These are phyloP conservation scores for Calonectria pseudoturangicola DNA, from an alignment of 2,329 filamentous ascomycete species.

Conservation along the genomic window DNA sequence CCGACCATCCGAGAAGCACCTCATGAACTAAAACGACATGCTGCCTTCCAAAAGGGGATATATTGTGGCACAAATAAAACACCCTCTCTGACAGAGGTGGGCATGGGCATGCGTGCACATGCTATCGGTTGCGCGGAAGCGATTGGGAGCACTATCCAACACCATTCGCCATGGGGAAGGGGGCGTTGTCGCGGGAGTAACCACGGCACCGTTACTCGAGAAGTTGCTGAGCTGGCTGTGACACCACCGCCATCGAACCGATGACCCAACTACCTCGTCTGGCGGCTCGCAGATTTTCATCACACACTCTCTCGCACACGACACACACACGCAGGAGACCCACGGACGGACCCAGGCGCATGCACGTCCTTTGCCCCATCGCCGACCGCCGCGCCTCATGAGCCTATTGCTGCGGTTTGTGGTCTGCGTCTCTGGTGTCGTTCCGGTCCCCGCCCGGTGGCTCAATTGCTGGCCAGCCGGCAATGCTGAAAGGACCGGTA, in stretches of 20 bases:
- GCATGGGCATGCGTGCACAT: neutral
- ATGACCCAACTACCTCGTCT: slow-evolving; percentile 39
- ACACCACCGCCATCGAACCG: slow-evolving; percentile 44
- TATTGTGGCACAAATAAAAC: slow-evolving; percentile 27
- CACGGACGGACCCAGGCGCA: slow-evolving; percentile 9
- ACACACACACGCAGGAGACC: slow-evolving; percentile 12
- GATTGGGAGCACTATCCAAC: slow-evolving; percentile 12
- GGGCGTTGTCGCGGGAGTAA: slow-evolving; percentile 3
- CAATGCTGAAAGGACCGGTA: neutral
- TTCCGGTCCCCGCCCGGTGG: slow-evolving; percentile 23
- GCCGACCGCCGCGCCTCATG: slow-evolving; percentile 35
- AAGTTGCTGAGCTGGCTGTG: slow-evolving; percentile 54
- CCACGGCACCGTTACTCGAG: slow-evolving; percentile 30
- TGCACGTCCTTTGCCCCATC: slow-evolving; percentile 22
- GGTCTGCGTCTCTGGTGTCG: slow-evolving; percentile 33
- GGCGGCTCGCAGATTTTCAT: slow-evolving; percentile 37
- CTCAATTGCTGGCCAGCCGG: too few relatives aligned
- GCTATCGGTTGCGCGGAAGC: neutral
- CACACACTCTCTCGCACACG: slow-evolving; percentile 36
- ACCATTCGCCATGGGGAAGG: neutral
- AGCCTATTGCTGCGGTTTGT: slow-evolving; percentile 34
- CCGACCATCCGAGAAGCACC: slow-evolving; percentile 2
- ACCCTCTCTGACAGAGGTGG: slow-evolving; percentile 2
- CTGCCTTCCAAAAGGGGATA: neutral
- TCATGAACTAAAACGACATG: slow-evolving; percentile 8